Evolutionary conservation across 2,329 filamentous ascomycete genomes (phyloP), one percentile per base, ranked within the genome.

Genomic region (Westerdykella aurantiaca): DNA sequence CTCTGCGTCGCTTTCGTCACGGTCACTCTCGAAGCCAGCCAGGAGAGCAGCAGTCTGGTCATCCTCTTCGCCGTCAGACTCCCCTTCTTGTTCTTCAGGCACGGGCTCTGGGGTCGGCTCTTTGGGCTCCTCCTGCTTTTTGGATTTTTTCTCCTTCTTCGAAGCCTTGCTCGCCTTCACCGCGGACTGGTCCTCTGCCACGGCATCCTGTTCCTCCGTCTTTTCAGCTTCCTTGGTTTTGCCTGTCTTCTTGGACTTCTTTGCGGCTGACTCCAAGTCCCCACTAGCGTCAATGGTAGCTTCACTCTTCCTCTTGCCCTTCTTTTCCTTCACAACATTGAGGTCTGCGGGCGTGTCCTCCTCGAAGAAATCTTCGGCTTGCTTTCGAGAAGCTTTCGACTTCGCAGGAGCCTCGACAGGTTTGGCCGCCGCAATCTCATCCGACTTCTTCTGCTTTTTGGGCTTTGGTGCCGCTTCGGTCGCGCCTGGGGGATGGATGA

Each of bases 1-100:
- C 11, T 67, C 68, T 5, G 55, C 55, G 6, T 69, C 67, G 14
- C 64, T 64, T 40, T 72, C 69, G 39, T 72, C 64, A n/a, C 48
- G 61, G 45, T 69, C 70, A 57, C 68, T 72, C 41, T 72, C 72
- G 56, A 77, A 77, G 42, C 74, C 74, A 47, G 72, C 71, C 21
- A 77, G 69, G 14, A 77, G 65, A 6, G 70, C 72, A n/a, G 70
- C 71, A 23, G 72, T 75, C 54, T 75, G 72, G 55, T 75, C 72
- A 33, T 71, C 71, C 16, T 57, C 55, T 38, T 61, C 61, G 12
- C 61, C 59, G 31, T 58, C 58, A 23, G 63, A 64, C 12, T 67
- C 63, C 6, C 33, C 51, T 13, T 54, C 54, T 6, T 51, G 52
- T 25, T 48, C 51, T 37, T 55, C 53, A 7, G 46, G 52, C 10